These are phyloP conservation scores for Dryas integrifolia DNA, from an alignment of 331 rosid species.

Conservation along the genomic window DNA sequence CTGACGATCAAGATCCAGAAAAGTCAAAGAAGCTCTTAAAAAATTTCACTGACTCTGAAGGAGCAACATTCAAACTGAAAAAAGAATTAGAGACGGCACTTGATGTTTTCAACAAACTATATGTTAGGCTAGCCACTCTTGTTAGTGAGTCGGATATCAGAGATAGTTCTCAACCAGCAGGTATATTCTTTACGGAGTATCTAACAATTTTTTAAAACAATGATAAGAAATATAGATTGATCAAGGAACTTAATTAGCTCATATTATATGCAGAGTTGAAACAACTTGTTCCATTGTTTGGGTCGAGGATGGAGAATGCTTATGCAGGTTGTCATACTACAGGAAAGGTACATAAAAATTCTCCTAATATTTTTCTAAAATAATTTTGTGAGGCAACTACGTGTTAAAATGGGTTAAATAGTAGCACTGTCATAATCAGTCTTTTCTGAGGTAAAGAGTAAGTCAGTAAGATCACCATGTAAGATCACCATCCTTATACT, in stretches of 20 bases:
- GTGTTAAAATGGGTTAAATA: not conserved
- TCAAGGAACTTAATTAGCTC: slow-evolving; percentile 27
- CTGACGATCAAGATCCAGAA: slow-evolving; percentile 31
- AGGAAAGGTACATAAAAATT: slow-evolving; percentile 43
- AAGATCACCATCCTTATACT: slow-evolving; percentile 22
- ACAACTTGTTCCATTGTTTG: slow-evolving; percentile 35
- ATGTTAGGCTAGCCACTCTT: slow-evolving; percentile 43
- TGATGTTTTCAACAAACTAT: slow-evolving; percentile 45
- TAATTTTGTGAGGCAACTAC: not conserved
- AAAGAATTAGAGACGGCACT: slow-evolving; percentile 49
- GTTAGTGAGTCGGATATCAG: slow-evolving; percentile 31
- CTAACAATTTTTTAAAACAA: slow-evolving; percentile 16
- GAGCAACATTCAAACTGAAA: slow-evolving; percentile 38
- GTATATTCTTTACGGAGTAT: slow-evolving; percentile 39
- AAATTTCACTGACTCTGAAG: slow-evolving; percentile 26
- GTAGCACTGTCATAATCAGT: not conserved
- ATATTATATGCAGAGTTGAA: slow-evolving; percentile 52
- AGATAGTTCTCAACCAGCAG: slow-evolving; percentile 40
- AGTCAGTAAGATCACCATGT: not conserved
- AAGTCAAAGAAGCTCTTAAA: slow-evolving; percentile 30
- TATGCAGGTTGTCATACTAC: slow-evolving; percentile 32
- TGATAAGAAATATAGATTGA: slow-evolving; percentile 7
- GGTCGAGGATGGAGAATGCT: slow-evolving; percentile 34
- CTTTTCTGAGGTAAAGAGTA: not conserved
- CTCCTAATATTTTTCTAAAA: not conserved